Percentiles rank a stretch among this genome's conserved stretches.
Evolutionary conservation across 805 yeast species (phyloP).

Genomic region (Diddensiella caesifluorescens): DNA sequence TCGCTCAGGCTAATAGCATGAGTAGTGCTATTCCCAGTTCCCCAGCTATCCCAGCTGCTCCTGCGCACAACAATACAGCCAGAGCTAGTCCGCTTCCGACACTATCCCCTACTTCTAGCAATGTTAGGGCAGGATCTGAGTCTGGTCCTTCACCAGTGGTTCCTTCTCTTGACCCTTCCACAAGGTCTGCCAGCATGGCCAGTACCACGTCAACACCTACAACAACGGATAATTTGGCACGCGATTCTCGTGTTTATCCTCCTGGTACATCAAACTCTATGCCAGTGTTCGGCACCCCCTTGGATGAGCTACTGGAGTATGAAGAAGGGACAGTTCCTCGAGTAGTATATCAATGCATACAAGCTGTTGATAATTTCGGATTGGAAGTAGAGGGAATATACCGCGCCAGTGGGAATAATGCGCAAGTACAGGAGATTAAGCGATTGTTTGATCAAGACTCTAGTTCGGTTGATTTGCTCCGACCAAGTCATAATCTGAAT

Average conservation of each 20-base stretch:
- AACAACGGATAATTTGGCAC: background rate
- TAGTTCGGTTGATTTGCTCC: conserved; percentile 45
- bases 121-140: conserved; percentile 5
- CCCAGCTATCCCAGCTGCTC: background rate
- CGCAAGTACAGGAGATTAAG: conserved; percentile 66
- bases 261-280: conserved; percentile 35
- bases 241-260: conserved; percentile 22
- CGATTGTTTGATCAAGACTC: conserved; percentile 64
- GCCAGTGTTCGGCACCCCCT: conserved; percentile 74
- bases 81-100: background rate
- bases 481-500: conserved; percentile 56
- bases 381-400: conserved; percentile 84
- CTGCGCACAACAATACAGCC: background rate
- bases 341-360: conserved; percentile 82
- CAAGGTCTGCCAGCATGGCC: background rate
- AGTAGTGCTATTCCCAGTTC: conserved; percentile 1
- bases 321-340: conserved; percentile 92
- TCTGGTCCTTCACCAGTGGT: conserved; percentile 6
- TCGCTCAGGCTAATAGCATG: background rate
- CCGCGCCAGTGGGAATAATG: conserved; percentile 72
- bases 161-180: conserved; percentile 2
- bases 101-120: background rate
- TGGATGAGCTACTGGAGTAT: conserved; percentile 68
- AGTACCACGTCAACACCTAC: background rate
- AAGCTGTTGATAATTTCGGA: conserved; percentile 81